A percentile compares a stretch with the other conserved stretches of the same genome.
phyloP scores from a whole-genome alignment of 768 basidiomycete species.

The Candolleomyces aberdarensis region DNA sequence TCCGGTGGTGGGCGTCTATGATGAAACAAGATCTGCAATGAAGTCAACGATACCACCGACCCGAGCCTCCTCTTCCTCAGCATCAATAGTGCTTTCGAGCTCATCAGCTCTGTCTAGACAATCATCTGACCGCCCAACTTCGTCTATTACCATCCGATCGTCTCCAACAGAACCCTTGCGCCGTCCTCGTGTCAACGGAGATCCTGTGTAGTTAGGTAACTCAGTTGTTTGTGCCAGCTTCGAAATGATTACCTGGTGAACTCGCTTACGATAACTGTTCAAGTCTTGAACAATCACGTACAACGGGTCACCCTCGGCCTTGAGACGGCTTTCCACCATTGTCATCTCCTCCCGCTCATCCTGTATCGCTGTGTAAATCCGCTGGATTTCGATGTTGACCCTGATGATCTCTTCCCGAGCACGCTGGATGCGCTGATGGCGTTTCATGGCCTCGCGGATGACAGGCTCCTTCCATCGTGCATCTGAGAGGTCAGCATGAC shows the following conservation, averaged over 20 bases:
- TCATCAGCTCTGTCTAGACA: neutral
- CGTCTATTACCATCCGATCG: neutral
- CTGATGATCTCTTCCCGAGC: conserved; percentile 28
- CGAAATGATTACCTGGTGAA: no score
- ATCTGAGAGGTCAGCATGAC: conserved; percentile 22
- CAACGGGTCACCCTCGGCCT: neutral
- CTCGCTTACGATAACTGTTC: no score
- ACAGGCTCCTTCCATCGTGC: conserved; percentile 25
- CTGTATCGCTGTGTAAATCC: conserved; percentile 21
- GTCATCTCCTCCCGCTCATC: conserved; percentile 21
- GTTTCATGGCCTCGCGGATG: conserved; percentile 21
- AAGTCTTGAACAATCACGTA: neutral
- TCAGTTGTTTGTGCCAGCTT: no score
- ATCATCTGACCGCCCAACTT: neutral
- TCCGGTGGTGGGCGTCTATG: no score
- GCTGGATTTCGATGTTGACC: conserved; percentile 28
- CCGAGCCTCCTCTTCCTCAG: neutral
- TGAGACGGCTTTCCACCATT: neutral
- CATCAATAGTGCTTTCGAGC: neutral
- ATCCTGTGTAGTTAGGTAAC: no score
- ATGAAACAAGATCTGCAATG: neutral
- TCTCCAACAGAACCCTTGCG: no score
- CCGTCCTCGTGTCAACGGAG: no score
- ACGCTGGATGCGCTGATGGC: conserved; percentile 23
- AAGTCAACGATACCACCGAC: neutral